These are phyloP conservation scores for Alternaria angustiovoidea DNA, from an alignment of 2,329 filamentous ascomycete species.

Conservation along the genomic window DNA sequence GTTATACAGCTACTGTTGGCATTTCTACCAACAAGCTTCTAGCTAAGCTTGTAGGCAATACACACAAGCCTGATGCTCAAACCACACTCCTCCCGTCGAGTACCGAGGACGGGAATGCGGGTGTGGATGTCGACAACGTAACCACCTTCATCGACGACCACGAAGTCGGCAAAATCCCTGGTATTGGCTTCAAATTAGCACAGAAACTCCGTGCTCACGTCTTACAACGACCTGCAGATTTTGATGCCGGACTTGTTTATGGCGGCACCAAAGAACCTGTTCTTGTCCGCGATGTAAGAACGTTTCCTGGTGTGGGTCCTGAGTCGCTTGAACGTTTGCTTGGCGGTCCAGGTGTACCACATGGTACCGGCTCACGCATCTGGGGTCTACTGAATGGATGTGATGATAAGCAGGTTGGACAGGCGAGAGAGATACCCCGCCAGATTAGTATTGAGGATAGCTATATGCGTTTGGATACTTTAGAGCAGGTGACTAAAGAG, in stretches of 20 bases:
- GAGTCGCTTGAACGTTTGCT: conserved; percentile 73
- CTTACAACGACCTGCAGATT: conserved; percentile 55
- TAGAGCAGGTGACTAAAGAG: conserved; percentile 71
- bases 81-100: conserved; percentile 80
- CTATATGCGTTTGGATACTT: conserved; percentile 74
- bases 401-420: conserved; percentile 76
- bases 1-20: conserved; percentile 88
- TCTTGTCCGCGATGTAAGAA: conserved; percentile 71
- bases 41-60: conserved; percentile 82
- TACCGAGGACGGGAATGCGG: conserved; percentile 34
- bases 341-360: conserved; percentile 72
- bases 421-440: conserved; percentile 74
- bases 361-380: conserved; percentile 73
- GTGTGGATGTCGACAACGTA: conserved; percentile 57
- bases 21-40: conserved; percentile 88
- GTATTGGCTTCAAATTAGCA: conserved; percentile 82
- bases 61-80: conserved; percentile 87
- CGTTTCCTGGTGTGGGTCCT: conserved; percentile 68
- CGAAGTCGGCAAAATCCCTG: conserved; percentile 81
- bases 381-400: conserved; percentile 85
- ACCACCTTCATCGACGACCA: conserved; percentile 76
- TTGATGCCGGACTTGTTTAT: conserved; percentile 57
- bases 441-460: conserved; percentile 97
- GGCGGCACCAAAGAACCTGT: conserved; percentile 63
- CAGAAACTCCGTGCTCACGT: conserved; percentile 71